Percentiles rank a stretch among this genome's conserved stretches.
phyloP scores from a whole-genome alignment of 73 alveolate genomes.

The Paramecium primaurelia region DNA sequence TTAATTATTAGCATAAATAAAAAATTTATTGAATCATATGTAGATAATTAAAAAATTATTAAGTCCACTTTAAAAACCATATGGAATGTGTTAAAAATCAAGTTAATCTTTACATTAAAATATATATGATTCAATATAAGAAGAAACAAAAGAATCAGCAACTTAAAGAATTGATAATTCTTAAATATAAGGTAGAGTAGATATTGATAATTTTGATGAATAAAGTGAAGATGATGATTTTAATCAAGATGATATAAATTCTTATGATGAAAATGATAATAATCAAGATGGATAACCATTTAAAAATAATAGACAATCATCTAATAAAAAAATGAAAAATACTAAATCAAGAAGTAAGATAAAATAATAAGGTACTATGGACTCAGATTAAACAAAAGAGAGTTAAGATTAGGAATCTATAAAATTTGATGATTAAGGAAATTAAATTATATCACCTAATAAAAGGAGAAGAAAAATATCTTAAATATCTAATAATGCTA shows the following conservation, averaged over 20 bases:
- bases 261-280: background rate
- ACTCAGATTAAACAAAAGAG: background rate
- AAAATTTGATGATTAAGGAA: background rate
- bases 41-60: background rate
- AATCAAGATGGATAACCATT: background rate
- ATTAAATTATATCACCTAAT: background rate
- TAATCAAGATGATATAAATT: background rate
- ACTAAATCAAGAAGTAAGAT: background rate
- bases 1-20: background rate
- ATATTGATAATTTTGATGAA: background rate
- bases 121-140: background rate
- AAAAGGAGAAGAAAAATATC: background rate
- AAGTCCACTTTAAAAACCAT: background rate
- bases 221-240: background rate
- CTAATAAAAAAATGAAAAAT: background rate
- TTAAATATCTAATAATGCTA: background rate
- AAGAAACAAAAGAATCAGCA: background rate
- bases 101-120: background rate
- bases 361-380: background rate
- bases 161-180: background rate
- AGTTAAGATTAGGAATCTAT: background rate
- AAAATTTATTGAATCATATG: slow-evolving; percentile 8
- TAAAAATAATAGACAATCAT: background rate
- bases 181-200: background rate
- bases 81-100: background rate